Evolutionary conservation across 169 alveolate species (phyloP).

Genomic region (Amoebophrya sp.): DNA sequence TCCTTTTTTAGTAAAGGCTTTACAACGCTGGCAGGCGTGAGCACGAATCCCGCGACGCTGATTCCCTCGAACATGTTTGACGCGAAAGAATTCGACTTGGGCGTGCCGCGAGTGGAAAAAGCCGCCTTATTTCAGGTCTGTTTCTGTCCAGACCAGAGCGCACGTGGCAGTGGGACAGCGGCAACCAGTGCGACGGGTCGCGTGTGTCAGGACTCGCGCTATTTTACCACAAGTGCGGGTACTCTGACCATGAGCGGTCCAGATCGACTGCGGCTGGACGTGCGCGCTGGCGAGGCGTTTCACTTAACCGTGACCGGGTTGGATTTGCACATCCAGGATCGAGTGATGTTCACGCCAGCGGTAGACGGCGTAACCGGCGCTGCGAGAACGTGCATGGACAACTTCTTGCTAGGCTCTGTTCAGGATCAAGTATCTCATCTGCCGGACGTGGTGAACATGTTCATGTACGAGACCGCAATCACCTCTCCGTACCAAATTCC

Average conservation of each 20-base stretch:
- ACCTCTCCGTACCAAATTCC: neutral
- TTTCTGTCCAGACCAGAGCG: neutral
- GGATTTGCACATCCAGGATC: neutral
- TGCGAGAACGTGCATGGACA: neutral
- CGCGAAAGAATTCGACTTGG: neutral
- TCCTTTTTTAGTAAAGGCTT: neutral
- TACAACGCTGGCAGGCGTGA: neutral
- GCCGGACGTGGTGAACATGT: neutral
- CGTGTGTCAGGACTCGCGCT: neutral
- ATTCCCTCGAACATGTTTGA: neutral
- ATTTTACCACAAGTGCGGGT: neutral
- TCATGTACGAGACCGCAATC: neutral
- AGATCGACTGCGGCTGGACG: neutral
- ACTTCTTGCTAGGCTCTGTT: neutral
- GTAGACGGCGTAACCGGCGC: neutral
- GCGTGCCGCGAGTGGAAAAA: neutral
- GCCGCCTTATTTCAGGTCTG: neutral
- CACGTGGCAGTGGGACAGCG: neutral
- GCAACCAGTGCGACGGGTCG: neutral
- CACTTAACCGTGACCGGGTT: neutral
- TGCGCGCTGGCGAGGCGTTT: neutral
- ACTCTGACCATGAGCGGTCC: neutral
- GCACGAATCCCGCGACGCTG: neutral
- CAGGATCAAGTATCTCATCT: neutral
- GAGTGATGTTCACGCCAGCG: neutral